A percentile compares a stretch with the other conserved stretches of the same genome.
Evolutionary conservation across 495 filamentous ascomycete species (phyloP).

Genomic region (Cercophora samala): DNA sequence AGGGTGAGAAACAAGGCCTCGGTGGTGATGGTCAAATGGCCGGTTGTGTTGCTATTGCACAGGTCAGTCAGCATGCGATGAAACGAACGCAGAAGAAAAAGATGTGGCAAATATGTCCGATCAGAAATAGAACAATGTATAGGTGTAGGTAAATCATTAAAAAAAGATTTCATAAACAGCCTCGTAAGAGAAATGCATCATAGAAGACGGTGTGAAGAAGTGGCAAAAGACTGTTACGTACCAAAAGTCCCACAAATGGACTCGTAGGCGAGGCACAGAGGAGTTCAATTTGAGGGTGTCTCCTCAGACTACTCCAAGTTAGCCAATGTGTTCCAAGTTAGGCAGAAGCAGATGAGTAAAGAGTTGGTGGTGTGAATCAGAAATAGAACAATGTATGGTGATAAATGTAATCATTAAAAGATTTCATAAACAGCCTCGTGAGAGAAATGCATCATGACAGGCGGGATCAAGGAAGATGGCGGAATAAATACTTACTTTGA

Average conservation of each 20-base stretch:
- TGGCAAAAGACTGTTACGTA: not conserved
- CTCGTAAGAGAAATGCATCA: conserved; percentile 6
- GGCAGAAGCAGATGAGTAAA: not conserved
- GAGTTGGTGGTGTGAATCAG: not conserved
- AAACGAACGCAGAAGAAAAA: not conserved
- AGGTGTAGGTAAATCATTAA: not conserved
- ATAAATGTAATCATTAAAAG: conserved; percentile 20
- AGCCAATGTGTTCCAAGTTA: not conserved
- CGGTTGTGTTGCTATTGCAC: too few relatives aligned
- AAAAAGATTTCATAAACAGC: conserved; percentile 5
- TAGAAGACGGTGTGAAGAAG: not conserved
- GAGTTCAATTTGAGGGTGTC: not conserved
- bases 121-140: conserved; percentile 9
- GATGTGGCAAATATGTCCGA: not conserved
- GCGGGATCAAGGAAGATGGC: not conserved
- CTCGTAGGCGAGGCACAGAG: not conserved
- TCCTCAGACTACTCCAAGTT: not conserved
- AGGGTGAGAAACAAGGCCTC: too few relatives aligned
- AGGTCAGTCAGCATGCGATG: too few relatives aligned
- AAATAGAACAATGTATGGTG: conserved; percentile 23
- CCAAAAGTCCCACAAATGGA: not conserved
- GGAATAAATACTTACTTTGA: not conserved
- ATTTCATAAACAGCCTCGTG: conserved; percentile 29
- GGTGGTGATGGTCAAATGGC: too few relatives aligned
- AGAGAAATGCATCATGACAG: conserved; percentile 18